Percentiles rank a stretch among this genome's conserved stretches.
Conservation (phyloP, 2,329 filamentous ascomycete genomes). For the Torrubiella hemipterigena region DNA sequence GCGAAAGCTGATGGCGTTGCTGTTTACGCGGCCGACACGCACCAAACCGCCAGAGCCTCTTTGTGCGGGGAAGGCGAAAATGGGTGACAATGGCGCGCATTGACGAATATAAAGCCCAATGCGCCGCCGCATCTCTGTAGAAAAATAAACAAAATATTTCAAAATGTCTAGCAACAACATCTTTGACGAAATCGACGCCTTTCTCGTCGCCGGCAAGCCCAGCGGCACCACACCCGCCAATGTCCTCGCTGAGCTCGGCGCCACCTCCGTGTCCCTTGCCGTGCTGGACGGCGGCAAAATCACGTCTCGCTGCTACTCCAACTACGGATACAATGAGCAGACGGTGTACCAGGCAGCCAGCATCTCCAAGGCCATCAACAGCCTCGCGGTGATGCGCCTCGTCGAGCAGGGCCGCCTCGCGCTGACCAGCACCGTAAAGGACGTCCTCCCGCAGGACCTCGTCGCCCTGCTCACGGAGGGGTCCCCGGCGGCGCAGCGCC, state of each 20-base stretch:
- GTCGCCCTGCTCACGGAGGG: slow-evolving; percentile 5
- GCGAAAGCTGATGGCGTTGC: no score
- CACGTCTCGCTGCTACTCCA: slow-evolving; percentile 9
- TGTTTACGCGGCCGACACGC: no score
- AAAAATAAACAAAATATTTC: no score
- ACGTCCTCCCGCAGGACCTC: slow-evolving; percentile 5
- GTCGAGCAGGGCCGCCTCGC: slow-evolving; percentile 8
- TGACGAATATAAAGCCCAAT: no score
- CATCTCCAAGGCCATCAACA: slow-evolving; percentile 10
- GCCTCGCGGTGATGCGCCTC: slow-evolving; percentile 7
- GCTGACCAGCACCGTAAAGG: slow-evolving; percentile 4
- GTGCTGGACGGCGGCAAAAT: slow-evolving; percentile 9
- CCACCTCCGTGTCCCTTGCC: slow-evolving; percentile 8
- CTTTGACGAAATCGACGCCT: no score
- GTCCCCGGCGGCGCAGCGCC: background rate
- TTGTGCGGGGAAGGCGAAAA: no score
- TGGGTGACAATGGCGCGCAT: no score
- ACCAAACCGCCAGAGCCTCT: no score
- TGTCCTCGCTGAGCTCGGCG: slow-evolving; percentile 6
- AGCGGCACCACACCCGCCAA: background rate
- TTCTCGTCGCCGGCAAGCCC: no score
- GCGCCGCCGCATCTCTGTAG: no score
- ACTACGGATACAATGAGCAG: slow-evolving; percentile 5
- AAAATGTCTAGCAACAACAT: no score
- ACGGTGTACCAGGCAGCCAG: slow-evolving; percentile 11